Base-by-base conservation (phyloP, 768 basidiomycete genomes). In the Hirschioporus abietinus region DNA sequence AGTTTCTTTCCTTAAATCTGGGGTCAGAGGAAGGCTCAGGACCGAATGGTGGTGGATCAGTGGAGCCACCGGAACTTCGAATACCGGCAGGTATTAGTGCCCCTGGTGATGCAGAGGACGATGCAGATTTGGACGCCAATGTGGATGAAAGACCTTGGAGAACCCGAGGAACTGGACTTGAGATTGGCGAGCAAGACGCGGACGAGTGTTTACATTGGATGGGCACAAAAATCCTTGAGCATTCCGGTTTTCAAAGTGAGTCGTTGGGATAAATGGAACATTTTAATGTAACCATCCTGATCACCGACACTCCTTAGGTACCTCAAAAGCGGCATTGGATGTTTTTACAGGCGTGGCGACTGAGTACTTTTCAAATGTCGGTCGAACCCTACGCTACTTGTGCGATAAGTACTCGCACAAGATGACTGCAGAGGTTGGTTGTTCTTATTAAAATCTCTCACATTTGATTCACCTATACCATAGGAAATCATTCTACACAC, bases 401-500 rank as follows among this genome's bases (percentile, higher is more conserved):
- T 82, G 84, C 58, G 95, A 98, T 76, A 93, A 91, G 73, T 90
- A 92, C 76, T 84, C 85, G 1, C 79, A 84, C 62, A 85, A 83
- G 25, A 95, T 98, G 92, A 87, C 89, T 0, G 74, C 93, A 0
- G 95, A 97, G 86, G 95, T 96, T 66, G 66, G 84, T 72, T 20
- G 25, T 59, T 17, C 34, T 52, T 10, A 52, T 30, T 1, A 15
- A 1, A 17, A 24, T 36, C 63, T 61, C 65, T 24, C 67, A 71
- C 61, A 66, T 58, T 65, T 57, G 67, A n/a, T 17, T 26, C 26
- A 20, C 15, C 12, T 6, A 15, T 20, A 52, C 4, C 58, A n/a
- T 67, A 96, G 94, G 94, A 96, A 88, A 96, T 97, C 35, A 88
- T 96, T 42, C 83, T 95, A 1, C 94, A 96, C 74, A 91, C 93